These are phyloP conservation scores for Epichloe bromicola DNA, from an alignment of 2,329 filamentous ascomycete species.

Conservation along the genomic window DNA sequence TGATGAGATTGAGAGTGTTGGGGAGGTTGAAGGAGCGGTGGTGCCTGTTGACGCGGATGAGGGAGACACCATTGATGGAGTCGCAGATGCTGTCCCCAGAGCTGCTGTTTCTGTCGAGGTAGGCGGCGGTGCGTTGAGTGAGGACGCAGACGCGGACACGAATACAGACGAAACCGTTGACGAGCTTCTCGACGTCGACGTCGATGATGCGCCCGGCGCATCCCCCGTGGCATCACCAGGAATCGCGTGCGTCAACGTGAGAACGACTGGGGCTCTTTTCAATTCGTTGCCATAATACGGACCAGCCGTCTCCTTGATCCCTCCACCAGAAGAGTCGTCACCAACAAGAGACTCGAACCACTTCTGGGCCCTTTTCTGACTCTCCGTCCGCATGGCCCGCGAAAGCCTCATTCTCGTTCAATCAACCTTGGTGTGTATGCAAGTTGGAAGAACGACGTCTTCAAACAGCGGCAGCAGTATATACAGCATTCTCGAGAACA, in stretches of 20 bases:
- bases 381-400: not conserved
- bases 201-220: not conserved
- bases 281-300: not conserved
- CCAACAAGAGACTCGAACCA: not conserved
- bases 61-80: not conserved
- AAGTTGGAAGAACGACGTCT: too few species aligned
- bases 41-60: not conserved
- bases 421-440: too few species aligned
- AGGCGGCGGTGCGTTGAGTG: not conserved
- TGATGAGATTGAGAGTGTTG: not conserved
- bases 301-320: not conserved
- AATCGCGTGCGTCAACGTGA: not conserved
- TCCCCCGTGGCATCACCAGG: not conserved
- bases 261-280: not conserved
- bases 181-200: not conserved
- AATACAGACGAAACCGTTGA: not conserved
- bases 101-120: not conserved
- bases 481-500: too few species aligned
- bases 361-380: not conserved
- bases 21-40: not conserved
- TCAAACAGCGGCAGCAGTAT: too few species aligned
- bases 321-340: not conserved
- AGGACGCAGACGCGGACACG: not conserved
- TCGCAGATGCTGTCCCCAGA: not conserved
- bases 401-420: too few species aligned